A percentile compares a stretch with the other conserved stretches of the same genome.
These are phyloP conservation scores for Recurvomyces mirabilis DNA, from an alignment of 495 filamentous ascomycete genomes.

Conservation along the genomic window DNA sequence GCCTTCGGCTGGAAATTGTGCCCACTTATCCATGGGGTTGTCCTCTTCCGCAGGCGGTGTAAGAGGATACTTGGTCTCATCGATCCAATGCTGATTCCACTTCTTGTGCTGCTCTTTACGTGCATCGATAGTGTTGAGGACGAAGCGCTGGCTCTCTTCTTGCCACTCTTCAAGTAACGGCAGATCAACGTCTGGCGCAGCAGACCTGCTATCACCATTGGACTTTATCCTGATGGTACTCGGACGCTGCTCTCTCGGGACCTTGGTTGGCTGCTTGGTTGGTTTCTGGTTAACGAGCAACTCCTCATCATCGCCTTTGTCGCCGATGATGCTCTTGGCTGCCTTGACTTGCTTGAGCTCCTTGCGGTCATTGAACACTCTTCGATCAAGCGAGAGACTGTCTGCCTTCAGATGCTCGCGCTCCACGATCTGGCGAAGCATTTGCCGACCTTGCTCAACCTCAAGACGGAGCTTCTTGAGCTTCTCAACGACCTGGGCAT, in stretches of 20 bases:
- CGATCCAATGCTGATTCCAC: constrained; percentile 77
- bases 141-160: constrained; percentile 70
- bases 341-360: constrained; percentile 64
- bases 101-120: constrained; percentile 72
- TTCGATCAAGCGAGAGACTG: constrained; percentile 57
- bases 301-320: constrained; percentile 90
- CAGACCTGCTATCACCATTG: constrained; percentile 53
- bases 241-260: constrained; percentile 35
- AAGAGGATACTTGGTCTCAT: constrained; percentile 70
- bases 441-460: constrained; percentile 74
- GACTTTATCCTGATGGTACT: constrained; percentile 47
- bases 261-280: constrained; percentile 33
- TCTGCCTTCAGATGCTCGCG: constrained; percentile 70
- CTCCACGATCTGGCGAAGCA: constrained; percentile 63
- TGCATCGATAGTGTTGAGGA: constrained; percentile 64
- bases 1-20: constrained; percentile 42
- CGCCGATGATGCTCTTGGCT: constrained; percentile 60
- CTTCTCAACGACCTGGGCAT: constrained; percentile 89
- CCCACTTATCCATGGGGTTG: constrained; percentile 44
- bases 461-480: constrained; percentile 84
- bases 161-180: constrained; percentile 60
- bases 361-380: constrained; percentile 68
- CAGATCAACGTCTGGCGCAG: constrained; percentile 63
- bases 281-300: constrained; percentile 74
- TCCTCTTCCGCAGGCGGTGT: constrained; percentile 55